Percentiles rank a stretch among this genome's conserved stretches.
These are phyloP conservation scores for Exophiala sideris DNA, from an alignment of 2,329 filamentous ascomycete genomes.

Conservation along the genomic window DNA sequence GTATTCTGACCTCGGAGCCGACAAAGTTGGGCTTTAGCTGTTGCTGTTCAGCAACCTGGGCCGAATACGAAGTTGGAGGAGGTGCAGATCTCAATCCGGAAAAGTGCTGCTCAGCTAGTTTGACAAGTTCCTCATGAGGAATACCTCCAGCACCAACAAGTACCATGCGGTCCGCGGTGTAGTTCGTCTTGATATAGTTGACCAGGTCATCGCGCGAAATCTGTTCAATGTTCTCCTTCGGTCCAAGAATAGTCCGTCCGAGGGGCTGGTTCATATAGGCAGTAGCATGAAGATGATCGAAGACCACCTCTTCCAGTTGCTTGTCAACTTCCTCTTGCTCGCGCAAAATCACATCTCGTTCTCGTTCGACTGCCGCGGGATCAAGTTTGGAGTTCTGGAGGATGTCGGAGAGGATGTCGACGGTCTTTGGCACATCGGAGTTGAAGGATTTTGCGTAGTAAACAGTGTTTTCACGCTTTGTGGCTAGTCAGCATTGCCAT, in stretches of 20 bases:
- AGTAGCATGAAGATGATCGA: constrained; percentile 97
- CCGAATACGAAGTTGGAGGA: constrained; percentile 66
- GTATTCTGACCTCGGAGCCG: constrained; percentile 90
- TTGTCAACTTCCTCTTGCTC: constrained; percentile 99
- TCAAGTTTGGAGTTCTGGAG: constrained; percentile 99
- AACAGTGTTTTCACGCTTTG: constrained; percentile 94
- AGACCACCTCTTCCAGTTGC: constrained; percentile 98
- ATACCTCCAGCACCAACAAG: constrained; percentile 93
- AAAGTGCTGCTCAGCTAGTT: constrained; percentile 96
- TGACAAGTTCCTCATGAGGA: constrained; percentile 88
- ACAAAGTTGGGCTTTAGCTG: constrained; percentile 93
- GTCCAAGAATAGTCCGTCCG: constrained; percentile 94
- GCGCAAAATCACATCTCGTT: constrained; percentile 96
- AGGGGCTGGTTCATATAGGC: constrained; percentile 95
- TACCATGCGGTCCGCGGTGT: constrained; percentile 99
- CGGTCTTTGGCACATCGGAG: constrained; percentile 89
- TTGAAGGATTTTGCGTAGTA: constrained; percentile 99
- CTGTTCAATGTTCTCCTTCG: constrained; percentile 95
- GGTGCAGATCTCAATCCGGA: constrained; percentile 70
- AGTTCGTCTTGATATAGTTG: constrained; percentile 99
- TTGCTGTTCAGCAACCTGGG: constrained; percentile 65
- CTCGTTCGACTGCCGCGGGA: constrained; percentile 84
- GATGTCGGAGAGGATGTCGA: constrained; percentile 98
- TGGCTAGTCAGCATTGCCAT: constrained; percentile 19
- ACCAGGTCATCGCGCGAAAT: constrained; percentile 87